Percentiles rank a stretch among this genome's conserved stretches.
Evolutionary conservation across 306 rosid genomes (phyloP).

Genomic region (Quercus gilva): DNA sequence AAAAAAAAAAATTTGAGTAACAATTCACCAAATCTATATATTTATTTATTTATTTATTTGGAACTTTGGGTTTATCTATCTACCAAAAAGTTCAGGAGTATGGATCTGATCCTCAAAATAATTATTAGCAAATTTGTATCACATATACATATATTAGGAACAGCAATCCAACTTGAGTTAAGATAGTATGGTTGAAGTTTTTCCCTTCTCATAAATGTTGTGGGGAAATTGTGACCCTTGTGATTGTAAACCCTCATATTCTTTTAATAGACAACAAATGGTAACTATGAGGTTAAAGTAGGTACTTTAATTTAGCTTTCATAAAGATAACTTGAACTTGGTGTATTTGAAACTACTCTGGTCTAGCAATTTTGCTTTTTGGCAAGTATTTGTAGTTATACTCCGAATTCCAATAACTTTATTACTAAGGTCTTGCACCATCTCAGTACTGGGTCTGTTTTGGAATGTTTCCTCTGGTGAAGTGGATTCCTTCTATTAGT

Average conservation of each 20-base stretch:
- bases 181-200: neutral
- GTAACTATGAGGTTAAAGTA: neutral
- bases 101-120: neutral
- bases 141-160: too few relatives aligned
- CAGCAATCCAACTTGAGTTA: neutral
- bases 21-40: neutral
- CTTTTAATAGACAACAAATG: neutral
- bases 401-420: neutral
- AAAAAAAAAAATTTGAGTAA: too few relatives aligned
- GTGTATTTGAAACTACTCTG: neutral
- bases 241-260: neutral
- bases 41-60: neutral
- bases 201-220: neutral
- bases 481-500: neutral
- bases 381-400: neutral
- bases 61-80: neutral
- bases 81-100: neutral
- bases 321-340: neutral
- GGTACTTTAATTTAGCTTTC: neutral
- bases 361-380: neutral
- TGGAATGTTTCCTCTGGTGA: neutral
- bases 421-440: neutral
- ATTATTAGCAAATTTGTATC: neutral
- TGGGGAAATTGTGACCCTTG: neutral
- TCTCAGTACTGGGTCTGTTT: neutral